Evolutionary conservation across 23 red algal species (phyloP).

Genomic region (Gracilaria gracilis): DNA sequence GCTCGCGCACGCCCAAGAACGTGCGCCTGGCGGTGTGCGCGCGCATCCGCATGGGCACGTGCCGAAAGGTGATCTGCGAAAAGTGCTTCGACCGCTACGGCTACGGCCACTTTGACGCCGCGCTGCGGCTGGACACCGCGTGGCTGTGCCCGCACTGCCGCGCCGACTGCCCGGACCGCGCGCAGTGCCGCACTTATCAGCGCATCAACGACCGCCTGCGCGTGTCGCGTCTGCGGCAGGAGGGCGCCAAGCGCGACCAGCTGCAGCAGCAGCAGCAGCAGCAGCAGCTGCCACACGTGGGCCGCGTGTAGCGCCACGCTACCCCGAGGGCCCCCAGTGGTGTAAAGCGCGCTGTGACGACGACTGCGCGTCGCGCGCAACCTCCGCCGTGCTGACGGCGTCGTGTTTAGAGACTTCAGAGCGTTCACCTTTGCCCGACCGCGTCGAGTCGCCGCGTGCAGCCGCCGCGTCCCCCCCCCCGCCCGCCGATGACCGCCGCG

Average conservation of each 20-base stretch:
- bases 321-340: too few species aligned
- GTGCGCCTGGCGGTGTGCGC: constrained; percentile 57
- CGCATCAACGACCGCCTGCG: constrained; percentile 68
- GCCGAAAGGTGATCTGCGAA: constrained; percentile 73
- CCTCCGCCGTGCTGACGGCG: neutral
- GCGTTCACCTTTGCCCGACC: too few species aligned
- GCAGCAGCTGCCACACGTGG: too few species aligned
- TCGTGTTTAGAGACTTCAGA: too few species aligned
- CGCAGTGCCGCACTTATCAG: constrained; percentile 71
- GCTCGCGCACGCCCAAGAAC: constrained; percentile 59
- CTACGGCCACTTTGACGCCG: constrained; percentile 25
- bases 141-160: constrained; percentile 74
- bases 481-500: neutral
- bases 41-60: constrained; percentile 45
- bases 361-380: neutral
- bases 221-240: constrained; percentile 23
- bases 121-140: neutral
- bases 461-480: neutral
- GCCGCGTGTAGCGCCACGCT: too few species aligned
- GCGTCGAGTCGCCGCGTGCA: too few species aligned
- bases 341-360: neutral
- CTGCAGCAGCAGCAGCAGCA: neutral
- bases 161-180: constrained; percentile 51
- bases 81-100: constrained; percentile 62
- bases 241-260: neutral